phyloP scores from a whole-genome alignment of 1,284 basidiomycete species.

The Papiliotrema flavescens region DNA sequence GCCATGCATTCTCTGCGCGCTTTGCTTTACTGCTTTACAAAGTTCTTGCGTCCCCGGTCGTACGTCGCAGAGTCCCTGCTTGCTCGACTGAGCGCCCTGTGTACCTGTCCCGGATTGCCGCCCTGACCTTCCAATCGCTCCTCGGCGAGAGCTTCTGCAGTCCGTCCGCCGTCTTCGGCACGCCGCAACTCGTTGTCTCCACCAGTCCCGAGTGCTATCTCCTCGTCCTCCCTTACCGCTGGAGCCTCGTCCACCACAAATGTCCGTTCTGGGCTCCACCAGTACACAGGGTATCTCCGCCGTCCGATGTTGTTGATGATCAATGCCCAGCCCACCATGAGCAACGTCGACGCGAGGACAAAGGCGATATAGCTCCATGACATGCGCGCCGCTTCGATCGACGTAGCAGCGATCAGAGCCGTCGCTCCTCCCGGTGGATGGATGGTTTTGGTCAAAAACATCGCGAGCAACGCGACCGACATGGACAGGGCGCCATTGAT shows the following conservation, averaged over 20 bases:
- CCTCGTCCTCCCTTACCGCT: constrained; percentile 7
- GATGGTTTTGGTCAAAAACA: constrained; percentile 59
- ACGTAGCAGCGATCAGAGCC: constrained; percentile 53
- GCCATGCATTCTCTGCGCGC: no score
- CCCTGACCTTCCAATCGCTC: not conserved
- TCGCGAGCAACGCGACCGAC: constrained; percentile 55
- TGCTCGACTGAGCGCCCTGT: not conserved
- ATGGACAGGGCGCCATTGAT: constrained; percentile 58
- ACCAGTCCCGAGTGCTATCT: constrained; percentile 8
- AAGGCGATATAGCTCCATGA: constrained; percentile 64
- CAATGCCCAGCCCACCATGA: constrained; percentile 57
- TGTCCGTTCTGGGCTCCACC: constrained; percentile 34
- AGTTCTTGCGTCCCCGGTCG: not conserved
- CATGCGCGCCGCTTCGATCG: constrained; percentile 52
- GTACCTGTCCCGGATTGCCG: not conserved
- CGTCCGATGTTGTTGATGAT: constrained; percentile 60
- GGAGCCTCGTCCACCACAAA: constrained; percentile 5
- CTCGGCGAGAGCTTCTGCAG: constrained; percentile 1
- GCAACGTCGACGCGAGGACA: constrained; percentile 55
- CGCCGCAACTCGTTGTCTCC: constrained; percentile 5
- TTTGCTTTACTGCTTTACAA: no score
- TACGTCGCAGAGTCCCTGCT: not conserved
- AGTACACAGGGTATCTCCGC: constrained; percentile 57
- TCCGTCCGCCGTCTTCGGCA: constrained; percentile 16
- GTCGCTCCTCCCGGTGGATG: constrained; percentile 63